phyloP scores from a whole-genome alignment of 2,329 filamentous ascomycete species.

The Colletotrichum somersetense region DNA sequence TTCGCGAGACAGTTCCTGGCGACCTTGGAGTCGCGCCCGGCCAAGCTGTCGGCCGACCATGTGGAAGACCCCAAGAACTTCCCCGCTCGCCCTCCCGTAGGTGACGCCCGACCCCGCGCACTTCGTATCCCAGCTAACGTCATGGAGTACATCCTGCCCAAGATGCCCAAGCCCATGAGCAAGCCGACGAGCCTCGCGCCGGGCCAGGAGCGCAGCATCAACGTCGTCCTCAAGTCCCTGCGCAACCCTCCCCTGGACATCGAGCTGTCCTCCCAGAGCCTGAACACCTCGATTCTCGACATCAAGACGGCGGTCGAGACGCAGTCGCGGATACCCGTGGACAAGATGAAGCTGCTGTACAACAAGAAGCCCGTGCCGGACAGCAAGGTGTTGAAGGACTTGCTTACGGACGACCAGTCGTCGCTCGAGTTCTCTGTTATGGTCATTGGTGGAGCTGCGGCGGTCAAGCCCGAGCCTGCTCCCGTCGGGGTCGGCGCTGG shows the following conservation, averaged over 20 bases:
- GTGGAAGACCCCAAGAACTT: constrained; percentile 87
- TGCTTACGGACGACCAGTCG: constrained; percentile 69
- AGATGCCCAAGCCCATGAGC: constrained; percentile 70
- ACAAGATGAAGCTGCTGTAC: constrained; percentile 87
- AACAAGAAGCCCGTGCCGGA: constrained; percentile 89
- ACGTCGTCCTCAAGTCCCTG: constrained; percentile 78
- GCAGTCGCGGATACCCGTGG: constrained; percentile 72
- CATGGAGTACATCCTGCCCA: constrained; percentile 77
- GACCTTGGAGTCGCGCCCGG: constrained; percentile 80
- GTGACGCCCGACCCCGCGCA: constrained; percentile 48
- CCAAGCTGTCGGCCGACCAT: constrained; percentile 90
- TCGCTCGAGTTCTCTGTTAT: constrained; percentile 85
- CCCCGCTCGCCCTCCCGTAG: constrained; percentile 81
- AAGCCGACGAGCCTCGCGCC: constrained; percentile 62
- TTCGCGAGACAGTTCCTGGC: constrained; percentile 89
- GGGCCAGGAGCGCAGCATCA: constrained; percentile 65
- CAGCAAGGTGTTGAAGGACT: constrained; percentile 80
- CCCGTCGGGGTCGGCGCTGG: constrained; percentile 48
- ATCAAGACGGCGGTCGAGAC: constrained; percentile 78
- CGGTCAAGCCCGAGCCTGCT: constrained; percentile 56
- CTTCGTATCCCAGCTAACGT: constrained; percentile 15
- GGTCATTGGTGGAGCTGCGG: constrained; percentile 79
- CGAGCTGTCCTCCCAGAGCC: constrained; percentile 71
- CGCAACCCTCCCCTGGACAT: constrained; percentile 81
- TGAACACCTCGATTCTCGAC: constrained; percentile 81